Percentiles rank a stretch among this genome's conserved stretches.
Evolutionary conservation across 208 protist genomes (phyloP).

Genomic region (Leishmania mexicana): DNA sequence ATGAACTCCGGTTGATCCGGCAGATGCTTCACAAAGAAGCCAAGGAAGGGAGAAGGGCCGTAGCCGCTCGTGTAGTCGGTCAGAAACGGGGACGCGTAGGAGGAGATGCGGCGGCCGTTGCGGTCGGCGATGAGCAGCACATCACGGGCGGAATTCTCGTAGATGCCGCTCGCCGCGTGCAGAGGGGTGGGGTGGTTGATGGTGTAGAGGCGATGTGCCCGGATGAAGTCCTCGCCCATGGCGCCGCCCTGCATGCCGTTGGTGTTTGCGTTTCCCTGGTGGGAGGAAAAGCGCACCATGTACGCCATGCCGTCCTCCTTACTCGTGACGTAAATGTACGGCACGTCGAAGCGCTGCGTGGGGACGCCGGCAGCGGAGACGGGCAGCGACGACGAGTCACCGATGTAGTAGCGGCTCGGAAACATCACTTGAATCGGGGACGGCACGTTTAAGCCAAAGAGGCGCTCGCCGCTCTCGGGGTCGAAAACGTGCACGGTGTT

Average conservation of each 20-base stretch:
- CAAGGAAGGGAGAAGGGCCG: constrained; percentile 64
- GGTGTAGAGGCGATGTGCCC: constrained; percentile 34
- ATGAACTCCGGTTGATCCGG: constrained; percentile 90
- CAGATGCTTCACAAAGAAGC: constrained; percentile 68
- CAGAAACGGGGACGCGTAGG: constrained; percentile 76
- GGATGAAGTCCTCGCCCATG: constrained; percentile 37
- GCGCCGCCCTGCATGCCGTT: constrained; percentile 32
- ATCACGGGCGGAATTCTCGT: constrained; percentile 78
- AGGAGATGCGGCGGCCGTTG: constrained; percentile 64
- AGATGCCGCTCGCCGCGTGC: constrained; percentile 80
- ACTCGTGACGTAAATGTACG: constrained; percentile 89
- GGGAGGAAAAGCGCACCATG: constrained; percentile 66
- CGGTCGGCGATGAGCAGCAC: constrained; percentile 81
- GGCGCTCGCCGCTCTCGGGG: constrained; percentile 58
- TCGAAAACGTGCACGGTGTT: constrained; percentile 82
- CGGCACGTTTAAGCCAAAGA: constrained; percentile 73
- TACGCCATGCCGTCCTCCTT: constrained; percentile 87
- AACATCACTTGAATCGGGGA: constrained; percentile 90
- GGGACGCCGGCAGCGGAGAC: constrained; percentile 11
- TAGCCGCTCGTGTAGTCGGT: constrained; percentile 29
- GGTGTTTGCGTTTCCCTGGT: constrained; percentile 17
- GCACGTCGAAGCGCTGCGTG: constrained; percentile 47
- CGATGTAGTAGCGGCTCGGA: constrained; percentile 46
- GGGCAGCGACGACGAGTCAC: constrained; percentile 7
- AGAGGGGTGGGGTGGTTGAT: constrained; percentile 50